Evolutionary conservation across 202 grass and related monocot genomes (phyloP).

Genomic region (Setaria italica): DNA sequence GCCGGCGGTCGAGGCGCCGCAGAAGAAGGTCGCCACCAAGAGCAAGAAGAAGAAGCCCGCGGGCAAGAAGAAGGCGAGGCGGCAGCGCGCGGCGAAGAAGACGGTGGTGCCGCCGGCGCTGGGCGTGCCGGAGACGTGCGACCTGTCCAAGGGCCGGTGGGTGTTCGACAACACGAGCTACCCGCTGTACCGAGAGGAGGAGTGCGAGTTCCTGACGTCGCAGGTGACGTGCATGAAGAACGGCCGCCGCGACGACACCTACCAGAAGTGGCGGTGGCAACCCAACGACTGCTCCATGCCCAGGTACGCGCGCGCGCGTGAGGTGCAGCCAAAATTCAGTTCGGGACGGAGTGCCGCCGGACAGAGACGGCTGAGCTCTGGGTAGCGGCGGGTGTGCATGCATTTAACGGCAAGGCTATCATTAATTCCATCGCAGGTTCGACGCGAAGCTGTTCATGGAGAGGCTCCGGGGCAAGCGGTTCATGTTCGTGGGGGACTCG

Average conservation of each 20-base stretch:
- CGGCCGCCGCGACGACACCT: slow-evolving; percentile 87
- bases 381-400: not conserved
- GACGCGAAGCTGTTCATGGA: slow-evolving; percentile 86
- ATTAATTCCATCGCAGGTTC: slow-evolving; percentile 43
- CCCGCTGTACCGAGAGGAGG: slow-evolving; percentile 76
- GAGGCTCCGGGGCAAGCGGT: slow-evolving; percentile 74
- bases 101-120: slow-evolving; percentile 44
- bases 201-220: slow-evolving; percentile 87
- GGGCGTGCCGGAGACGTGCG: slow-evolving; percentile 73
- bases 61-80: slow-evolving; percentile 22
- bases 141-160: slow-evolving; percentile 78
- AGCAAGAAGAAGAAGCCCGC: not conserved
- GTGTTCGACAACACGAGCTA: slow-evolving; percentile 84
- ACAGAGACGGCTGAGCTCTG: not conserved
- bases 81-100: slow-evolving; percentile 47
- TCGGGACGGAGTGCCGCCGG: not conserved
- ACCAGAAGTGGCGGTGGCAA: slow-evolving; percentile 99
- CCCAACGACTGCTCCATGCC: slow-evolving; percentile 79
- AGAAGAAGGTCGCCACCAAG: not conserved
- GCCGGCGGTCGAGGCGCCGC: not conserved
- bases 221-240: slow-evolving; percentile 98
- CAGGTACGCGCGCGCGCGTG: slow-evolving; percentile 41
- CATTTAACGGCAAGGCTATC: not conserved
- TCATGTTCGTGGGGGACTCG: slow-evolving; percentile 99
- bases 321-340: not conserved